Percentiles rank a stretch among this genome's conserved stretches.
Conservation (phyloP, 108 stramenopile genomes). For the Phaeodactylum tricornutum region DNA sequence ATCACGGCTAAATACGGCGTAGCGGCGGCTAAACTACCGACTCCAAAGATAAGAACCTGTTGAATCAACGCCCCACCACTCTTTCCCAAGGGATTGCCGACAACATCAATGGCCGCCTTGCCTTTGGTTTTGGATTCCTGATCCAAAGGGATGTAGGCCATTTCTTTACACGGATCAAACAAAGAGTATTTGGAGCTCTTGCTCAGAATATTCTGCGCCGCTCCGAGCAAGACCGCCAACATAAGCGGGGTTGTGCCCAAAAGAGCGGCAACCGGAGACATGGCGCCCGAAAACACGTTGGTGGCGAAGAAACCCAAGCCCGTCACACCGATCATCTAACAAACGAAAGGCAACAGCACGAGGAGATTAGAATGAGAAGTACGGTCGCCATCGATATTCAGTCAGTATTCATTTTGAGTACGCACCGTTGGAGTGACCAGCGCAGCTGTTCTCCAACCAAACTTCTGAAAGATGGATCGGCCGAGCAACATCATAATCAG, state of each 20-base stretch:
- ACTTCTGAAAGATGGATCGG: slow-evolving; percentile 82
- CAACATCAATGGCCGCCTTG: slow-evolving; percentile 98
- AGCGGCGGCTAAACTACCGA: slow-evolving; percentile 82
- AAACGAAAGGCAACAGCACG: neutral
- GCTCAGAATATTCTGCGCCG: slow-evolving; percentile 91
- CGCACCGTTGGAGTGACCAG: slow-evolving; percentile 80
- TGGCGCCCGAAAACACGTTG: slow-evolving; percentile 66
- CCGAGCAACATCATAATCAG: slow-evolving; percentile 95
- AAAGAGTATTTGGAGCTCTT: slow-evolving; percentile 94
- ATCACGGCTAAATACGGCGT: slow-evolving; percentile 82
- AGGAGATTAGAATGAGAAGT: neutral
- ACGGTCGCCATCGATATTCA: neutral
- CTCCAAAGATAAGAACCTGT: slow-evolving; percentile 82
- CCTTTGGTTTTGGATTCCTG: slow-evolving; percentile 97
- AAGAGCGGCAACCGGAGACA: slow-evolving; percentile 58
- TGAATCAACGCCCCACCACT: slow-evolving; percentile 94
- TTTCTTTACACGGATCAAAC: slow-evolving; percentile 98
- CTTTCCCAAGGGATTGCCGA: slow-evolving; percentile 96
- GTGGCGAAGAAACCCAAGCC: slow-evolving; percentile 87
- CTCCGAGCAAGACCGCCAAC: slow-evolving; percentile 92
- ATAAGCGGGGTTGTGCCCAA: slow-evolving; percentile 91
- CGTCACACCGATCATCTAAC: slow-evolving; percentile 83
- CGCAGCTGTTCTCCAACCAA: slow-evolving; percentile 91
- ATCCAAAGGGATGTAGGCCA: slow-evolving; percentile 98
- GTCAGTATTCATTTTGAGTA: too few relatives aligned